phyloP scores from a whole-genome alignment of 257 asterid species.

The Striga asiatica region DNA sequence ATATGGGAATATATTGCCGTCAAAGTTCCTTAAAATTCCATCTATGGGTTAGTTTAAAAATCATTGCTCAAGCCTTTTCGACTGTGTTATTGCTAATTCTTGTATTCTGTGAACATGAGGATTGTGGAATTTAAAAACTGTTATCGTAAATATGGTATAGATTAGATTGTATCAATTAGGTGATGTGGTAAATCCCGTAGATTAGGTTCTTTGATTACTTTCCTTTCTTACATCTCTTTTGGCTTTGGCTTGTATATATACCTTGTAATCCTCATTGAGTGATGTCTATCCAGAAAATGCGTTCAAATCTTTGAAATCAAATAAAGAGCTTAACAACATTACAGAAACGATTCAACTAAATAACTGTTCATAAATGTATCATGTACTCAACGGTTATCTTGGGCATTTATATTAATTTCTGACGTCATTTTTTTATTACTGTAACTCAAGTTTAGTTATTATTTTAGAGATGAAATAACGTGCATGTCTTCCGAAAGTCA shows the following conservation, averaged over 20 bases:
- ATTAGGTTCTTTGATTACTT: too few relatives aligned
- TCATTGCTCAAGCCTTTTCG: not conserved
- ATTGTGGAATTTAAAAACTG: not conserved
- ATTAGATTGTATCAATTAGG: too few relatives aligned
- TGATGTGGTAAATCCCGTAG: too few relatives aligned
- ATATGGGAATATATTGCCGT: constrained; percentile 87
- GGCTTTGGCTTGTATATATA: too few relatives aligned
- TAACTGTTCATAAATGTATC: not conserved
- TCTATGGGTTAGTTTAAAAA: constrained; percentile 59
- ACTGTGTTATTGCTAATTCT: not conserved
- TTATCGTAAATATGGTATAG: too few relatives aligned
- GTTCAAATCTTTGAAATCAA: too few relatives aligned
- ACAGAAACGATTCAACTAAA: not conserved
- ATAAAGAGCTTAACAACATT: too few relatives aligned
- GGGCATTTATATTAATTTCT: not conserved
- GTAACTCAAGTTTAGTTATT: not conserved
- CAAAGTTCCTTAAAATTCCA: constrained; percentile 73
- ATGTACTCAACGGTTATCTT: not conserved
- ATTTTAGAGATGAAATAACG: not conserved
- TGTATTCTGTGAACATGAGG: not conserved
- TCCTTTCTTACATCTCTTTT: too few relatives aligned
- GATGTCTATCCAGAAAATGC: too few relatives aligned
- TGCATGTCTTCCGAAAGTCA: not conserved
- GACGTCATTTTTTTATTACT: not conserved
- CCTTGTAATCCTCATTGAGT: too few relatives aligned